These are phyloP conservation scores for Geranium incanum DNA, from an alignment of 441 rosid species.

Conservation along the genomic window DNA sequence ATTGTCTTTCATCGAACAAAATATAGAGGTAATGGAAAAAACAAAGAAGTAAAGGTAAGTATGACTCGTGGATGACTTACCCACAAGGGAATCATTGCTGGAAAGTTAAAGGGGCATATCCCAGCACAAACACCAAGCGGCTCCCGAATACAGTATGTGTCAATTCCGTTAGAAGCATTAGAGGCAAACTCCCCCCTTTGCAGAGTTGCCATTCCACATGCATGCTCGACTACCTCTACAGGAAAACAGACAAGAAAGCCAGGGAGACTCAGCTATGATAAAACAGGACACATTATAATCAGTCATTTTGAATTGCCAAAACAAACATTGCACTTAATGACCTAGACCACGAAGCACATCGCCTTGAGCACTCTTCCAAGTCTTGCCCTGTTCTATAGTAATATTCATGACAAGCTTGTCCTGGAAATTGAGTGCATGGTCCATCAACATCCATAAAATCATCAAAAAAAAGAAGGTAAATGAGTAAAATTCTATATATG, in stretches of 20 bases:
- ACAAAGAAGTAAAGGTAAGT: background rate
- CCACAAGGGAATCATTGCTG: conserved; percentile 48
- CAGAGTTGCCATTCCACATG: conserved; percentile 54
- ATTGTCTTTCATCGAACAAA: background rate
- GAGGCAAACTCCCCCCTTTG: conserved; percentile 53
- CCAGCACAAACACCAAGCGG: conserved; percentile 51
- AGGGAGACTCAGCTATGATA: conserved; percentile 15
- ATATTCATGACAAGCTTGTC: conserved; percentile 48
- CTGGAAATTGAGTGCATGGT: conserved; percentile 24
- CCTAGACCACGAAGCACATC: conserved; percentile 34
- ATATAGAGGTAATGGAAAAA: background rate
- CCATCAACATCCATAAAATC: conserved; percentile 11
- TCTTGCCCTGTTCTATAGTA: conserved; percentile 46
- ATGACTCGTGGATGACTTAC: conserved; percentile 25
- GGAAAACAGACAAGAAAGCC: conserved; percentile 13
- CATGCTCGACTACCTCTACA: conserved; percentile 56
- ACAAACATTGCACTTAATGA: conserved; percentile 17
- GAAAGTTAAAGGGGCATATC: conserved; percentile 48
- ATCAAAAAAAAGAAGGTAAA: conserved; percentile 5
- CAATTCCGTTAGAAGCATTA: conserved; percentile 45
- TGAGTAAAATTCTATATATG: conserved; percentile 4
- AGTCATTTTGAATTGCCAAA: conserved; percentile 13
- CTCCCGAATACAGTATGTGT: conserved; percentile 44
- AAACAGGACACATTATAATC: background rate
- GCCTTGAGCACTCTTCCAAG: conserved; percentile 26